These are phyloP conservation scores for Ceratocystis huliohia DNA, from an alignment of 2,329 filamentous ascomycete species.

Conservation along the genomic window DNA sequence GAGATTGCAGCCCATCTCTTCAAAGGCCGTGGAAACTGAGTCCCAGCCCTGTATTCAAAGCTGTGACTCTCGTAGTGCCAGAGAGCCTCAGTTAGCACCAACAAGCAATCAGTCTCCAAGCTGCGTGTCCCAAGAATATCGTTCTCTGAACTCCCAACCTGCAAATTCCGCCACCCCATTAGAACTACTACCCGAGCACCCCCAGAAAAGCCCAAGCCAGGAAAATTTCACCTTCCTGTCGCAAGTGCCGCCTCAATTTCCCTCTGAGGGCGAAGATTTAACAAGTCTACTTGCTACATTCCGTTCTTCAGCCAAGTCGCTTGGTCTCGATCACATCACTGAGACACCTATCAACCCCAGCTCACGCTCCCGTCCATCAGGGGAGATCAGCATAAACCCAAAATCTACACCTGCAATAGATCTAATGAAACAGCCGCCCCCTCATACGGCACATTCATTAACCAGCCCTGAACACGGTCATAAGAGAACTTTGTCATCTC, in stretches of 20 bases:
- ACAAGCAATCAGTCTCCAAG: background rate
- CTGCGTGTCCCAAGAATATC: background rate
- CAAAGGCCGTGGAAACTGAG: background rate
- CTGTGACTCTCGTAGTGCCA: background rate
- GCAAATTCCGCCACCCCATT: background rate
- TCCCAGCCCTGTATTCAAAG: background rate
- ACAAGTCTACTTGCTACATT: constrained; percentile 7
- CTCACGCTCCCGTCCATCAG: background rate
- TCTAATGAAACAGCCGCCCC: constrained; percentile 14
- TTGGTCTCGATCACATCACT: background rate
- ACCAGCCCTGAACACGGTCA: constrained; percentile 14
- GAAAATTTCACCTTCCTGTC: constrained; percentile 7
- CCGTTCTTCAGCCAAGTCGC: constrained; percentile 8
- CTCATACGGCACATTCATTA: constrained; percentile 7
- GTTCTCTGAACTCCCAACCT: background rate
- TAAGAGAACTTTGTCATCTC: constrained; percentile 18
- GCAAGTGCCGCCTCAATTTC: constrained; percentile 7
- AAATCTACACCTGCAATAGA: background rate
- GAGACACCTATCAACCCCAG: background rate
- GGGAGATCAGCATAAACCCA: background rate
- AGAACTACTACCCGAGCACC: background rate
- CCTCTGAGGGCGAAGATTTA: background rate
- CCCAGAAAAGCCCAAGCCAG: background rate
- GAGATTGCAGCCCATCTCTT: background rate
- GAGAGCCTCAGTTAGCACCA: background rate